Percentiles rank a stretch among this genome's conserved stretches.
Conservation (phyloP, 163 green algal genomes). For the Smithsoniella earleae region DNA sequence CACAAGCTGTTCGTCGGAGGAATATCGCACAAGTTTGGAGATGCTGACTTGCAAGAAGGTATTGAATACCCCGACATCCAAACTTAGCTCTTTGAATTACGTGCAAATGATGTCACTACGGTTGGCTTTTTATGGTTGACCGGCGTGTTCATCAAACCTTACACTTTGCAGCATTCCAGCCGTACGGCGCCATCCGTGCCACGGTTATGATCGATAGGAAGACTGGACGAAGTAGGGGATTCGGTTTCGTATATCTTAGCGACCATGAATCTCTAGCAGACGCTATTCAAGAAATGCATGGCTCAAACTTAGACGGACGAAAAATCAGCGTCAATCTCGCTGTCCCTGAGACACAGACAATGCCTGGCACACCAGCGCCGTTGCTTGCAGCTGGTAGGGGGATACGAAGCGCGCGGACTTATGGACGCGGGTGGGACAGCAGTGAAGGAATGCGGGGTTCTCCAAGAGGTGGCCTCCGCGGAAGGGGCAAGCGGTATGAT, state of each 20-base stretch:
- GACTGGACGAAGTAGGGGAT: constrained; percentile 8
- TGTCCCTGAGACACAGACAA: constrained; percentile 24
- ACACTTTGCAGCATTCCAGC: constrained; percentile 13
- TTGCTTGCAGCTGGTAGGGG: constrained; percentile 11
- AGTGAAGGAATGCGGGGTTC: too few species aligned
- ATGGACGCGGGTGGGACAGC: too few species aligned
- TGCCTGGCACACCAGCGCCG: constrained; percentile 6
- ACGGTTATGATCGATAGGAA: constrained; percentile 28
- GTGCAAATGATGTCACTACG: neutral
- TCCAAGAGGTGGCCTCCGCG: too few species aligned
- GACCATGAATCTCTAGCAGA: constrained; percentile 10
- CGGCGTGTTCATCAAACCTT: neutral
- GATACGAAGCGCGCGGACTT: neutral
- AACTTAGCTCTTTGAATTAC: neutral
- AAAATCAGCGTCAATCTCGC: constrained; percentile 14
- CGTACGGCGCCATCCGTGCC: constrained; percentile 6
- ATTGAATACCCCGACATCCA: neutral
- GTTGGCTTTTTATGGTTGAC: neutral
- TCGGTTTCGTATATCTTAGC: constrained; percentile 16
- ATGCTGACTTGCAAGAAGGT: constrained; percentile 19
- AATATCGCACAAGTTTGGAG: constrained; percentile 21
- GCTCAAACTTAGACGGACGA: neutral
- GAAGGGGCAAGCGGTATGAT: too few species aligned
- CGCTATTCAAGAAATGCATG: constrained; percentile 21
- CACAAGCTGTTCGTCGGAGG: constrained; percentile 28